Evolutionary conservation across 2,329 filamentous ascomycete species (phyloP), one percentile per base, ranked within the genome.

Genomic region (Aspergillus vadensis): DNA sequence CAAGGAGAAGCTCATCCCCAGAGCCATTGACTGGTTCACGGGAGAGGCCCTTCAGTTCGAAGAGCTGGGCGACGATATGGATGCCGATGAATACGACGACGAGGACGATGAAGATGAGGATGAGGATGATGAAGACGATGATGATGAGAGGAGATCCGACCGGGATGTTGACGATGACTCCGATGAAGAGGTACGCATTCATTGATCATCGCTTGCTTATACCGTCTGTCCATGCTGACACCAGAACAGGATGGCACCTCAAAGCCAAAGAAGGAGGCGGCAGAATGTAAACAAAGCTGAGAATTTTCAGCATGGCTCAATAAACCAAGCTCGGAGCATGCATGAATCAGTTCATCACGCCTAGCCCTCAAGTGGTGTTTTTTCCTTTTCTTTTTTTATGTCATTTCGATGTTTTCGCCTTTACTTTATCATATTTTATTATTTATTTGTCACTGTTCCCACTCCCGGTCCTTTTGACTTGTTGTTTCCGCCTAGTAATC

Each of bases 21-120:
- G 94, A 69, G 95, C 96, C 60, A 95, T 99, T 72, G 95, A 99
- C 81, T 99, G 95, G 95, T 99, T 99, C 79, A 99, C 95, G 56
- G 95, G 95, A 60, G 95, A 99, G 82, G 95, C 95, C 69, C 88
- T 99, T 65, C 93, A 95, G 70, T 99, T 92, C 71, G 95, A 99
- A 84, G 94, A 97, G 77, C 80, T 97, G 63, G 90, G 94, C 41
- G 90, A 96, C 57, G 92, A 94, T 63, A 83, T 92, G 65, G 90
- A 93, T 58, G 90, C 89, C 71, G 91, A 89, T 64, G 91, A 91
- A 65, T 92, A 91, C 67, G 90, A 94, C 55, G 93, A 97, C 60
- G 92, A 96, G 58, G 93, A 96, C 56, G 90, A 93, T 66, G 91
- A 96, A 63, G 83, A 91, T 55, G 93, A 97, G 61, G 92, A 96